Conservation (phyloP, 148 eudicot genomes). For the Chenopodium berlandieri region DNA sequence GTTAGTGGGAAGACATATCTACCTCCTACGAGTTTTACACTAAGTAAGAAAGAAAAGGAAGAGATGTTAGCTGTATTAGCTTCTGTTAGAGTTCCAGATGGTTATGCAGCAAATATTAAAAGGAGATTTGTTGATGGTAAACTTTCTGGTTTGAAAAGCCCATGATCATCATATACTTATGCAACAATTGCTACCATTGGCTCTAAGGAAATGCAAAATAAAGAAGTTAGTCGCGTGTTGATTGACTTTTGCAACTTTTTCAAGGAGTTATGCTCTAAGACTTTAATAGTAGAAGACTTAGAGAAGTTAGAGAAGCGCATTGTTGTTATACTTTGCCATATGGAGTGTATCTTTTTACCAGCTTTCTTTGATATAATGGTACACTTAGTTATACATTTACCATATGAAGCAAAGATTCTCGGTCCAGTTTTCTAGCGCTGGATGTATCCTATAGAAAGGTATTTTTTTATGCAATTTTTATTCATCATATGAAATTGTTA, state of each 20-base stretch:
- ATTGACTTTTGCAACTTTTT: no score
- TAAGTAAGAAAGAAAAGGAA: conserved; percentile 4
- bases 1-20: background rate
- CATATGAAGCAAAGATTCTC: no score
- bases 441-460: no score
- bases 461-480: no score
- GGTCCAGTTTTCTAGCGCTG: no score
- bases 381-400: background rate
- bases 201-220: no score
- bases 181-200: no score
- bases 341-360: background rate
- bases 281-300: background rate
- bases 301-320: background rate
- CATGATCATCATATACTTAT: background rate
- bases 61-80: background rate
- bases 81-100: conserved; percentile 6
- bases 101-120: conserved; percentile 7
- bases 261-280: background rate
- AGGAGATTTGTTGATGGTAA: conserved; percentile 3
- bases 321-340: background rate
- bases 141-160: background rate
- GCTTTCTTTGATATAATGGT: background rate
- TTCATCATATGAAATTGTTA: no score
- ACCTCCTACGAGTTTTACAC: background rate
- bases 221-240: no score